Conservation (phyloP, 2,329 filamentous ascomycete species). For the Arthrobotrys entomopaga region DNA sequence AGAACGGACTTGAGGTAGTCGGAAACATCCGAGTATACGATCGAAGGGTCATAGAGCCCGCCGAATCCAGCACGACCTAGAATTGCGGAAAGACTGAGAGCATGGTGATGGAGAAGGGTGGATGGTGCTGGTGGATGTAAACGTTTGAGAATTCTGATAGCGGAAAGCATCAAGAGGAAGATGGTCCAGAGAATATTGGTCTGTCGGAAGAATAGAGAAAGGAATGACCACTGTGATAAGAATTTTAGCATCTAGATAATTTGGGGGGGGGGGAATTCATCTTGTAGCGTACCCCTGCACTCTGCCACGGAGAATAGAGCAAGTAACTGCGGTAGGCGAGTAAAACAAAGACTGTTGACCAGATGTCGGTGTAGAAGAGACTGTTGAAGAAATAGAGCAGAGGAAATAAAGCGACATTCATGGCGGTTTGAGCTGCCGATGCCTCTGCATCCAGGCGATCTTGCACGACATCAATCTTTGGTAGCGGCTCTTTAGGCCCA, state of each 20-base stretch:
- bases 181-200: constrained; percentile 98
- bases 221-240: constrained; percentile 67
- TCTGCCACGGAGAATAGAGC: constrained; percentile 59
- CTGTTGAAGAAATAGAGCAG: constrained; percentile 95
- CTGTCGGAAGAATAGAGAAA: constrained; percentile 81
- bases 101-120: constrained; percentile 34
- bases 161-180: constrained; percentile 71
- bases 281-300: constrained; percentile 50
- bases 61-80: constrained; percentile 27
- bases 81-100: constrained; percentile 33
- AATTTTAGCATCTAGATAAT: constrained; percentile 60
- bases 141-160: constrained; percentile 47
- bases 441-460: constrained; percentile 48
- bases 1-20: constrained; percentile 69
- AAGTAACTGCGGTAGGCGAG: constrained; percentile 71
- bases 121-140: constrained; percentile 61
- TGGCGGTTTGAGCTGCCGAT: constrained; percentile 69
- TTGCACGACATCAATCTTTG: constrained; percentile 44
- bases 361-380: constrained; percentile 92
- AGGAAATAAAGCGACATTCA: constrained; percentile 87
- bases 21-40: constrained; percentile 61
- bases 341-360: constrained; percentile 80
- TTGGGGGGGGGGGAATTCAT: constrained; percentile 66
- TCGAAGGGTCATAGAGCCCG: constrained; percentile 44
- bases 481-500: constrained; percentile 28